Evolutionary conservation across 805 yeast species (phyloP).

Genomic region (Myxozyma neotropica): DNA sequence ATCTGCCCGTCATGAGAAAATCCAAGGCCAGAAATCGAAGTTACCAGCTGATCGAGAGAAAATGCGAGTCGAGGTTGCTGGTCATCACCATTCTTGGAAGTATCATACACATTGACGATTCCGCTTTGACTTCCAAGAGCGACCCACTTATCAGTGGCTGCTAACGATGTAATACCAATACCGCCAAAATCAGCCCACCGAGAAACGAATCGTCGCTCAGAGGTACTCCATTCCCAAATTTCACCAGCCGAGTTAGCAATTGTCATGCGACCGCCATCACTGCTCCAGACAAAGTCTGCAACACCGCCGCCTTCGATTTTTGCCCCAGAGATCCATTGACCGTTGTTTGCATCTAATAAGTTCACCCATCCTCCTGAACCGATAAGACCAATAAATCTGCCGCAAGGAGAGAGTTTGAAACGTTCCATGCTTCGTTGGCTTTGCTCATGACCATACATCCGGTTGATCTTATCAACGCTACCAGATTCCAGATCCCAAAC

Average conservation of each 20-base stretch:
- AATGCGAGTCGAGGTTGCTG: constrained; percentile 60
- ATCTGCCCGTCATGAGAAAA: constrained; percentile 90
- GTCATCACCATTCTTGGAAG: constrained; percentile 38
- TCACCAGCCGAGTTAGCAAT: constrained; percentile 80
- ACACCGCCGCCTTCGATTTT: constrained; percentile 80
- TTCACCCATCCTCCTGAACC: constrained; percentile 95
- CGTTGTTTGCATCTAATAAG: constrained; percentile 69
- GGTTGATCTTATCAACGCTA: constrained; percentile 75
- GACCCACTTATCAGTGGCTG: constrained; percentile 65
- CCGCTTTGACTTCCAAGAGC: constrained; percentile 92
- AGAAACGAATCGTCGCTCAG: constrained; percentile 52
- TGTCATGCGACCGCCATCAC: constrained; percentile 51
- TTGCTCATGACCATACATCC: constrained; percentile 88
- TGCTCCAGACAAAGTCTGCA: constrained; percentile 74
- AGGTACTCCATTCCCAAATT: constrained; percentile 79
- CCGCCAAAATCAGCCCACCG: constrained; percentile 87
- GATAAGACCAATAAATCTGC: constrained; percentile 68
- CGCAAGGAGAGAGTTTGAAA: constrained; percentile 72
- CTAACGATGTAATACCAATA: constrained; percentile 73
- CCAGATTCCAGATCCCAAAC: constrained; percentile 85
- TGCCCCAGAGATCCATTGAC: constrained; percentile 86
- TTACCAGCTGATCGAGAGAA: constrained; percentile 75
- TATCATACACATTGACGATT: constrained; percentile 81
- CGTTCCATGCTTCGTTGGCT: constrained; percentile 86
- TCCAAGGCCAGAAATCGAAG: constrained; percentile 70